Percentiles rank a stretch among this genome's conserved stretches.
These are phyloP conservation scores for Wickerhamiella vanderwaltii DNA, from an alignment of 805 yeast species.

Conservation along the genomic window DNA sequence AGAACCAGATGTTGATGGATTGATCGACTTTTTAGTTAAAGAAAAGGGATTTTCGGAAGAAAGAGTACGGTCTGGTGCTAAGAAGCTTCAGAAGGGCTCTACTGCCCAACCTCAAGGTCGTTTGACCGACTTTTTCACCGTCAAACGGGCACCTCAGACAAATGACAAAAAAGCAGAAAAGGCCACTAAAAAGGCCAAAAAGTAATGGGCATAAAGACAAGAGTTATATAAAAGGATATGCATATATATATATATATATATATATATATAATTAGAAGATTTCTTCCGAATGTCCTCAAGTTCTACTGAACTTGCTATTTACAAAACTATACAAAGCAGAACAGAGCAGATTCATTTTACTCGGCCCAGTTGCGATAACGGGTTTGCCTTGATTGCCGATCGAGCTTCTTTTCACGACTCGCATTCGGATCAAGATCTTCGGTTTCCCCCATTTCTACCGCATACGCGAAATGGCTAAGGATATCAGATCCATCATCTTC, in stretches of 20 bases:
- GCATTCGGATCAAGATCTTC: background rate
- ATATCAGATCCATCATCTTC: conserved; percentile 8
- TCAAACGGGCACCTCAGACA: conserved; percentile 20
- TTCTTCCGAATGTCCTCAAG: too few relatives aligned
- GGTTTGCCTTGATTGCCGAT: conserved; percentile 13
- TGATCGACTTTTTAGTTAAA: conserved; percentile 68
- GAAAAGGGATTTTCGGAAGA: conserved; percentile 91
- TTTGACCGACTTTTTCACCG: conserved; percentile 81
- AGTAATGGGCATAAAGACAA: too few relatives aligned
- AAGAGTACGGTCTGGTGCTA: conserved; percentile 77
- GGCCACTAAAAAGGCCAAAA: conserved; percentile 9
- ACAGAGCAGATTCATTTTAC: background rate
- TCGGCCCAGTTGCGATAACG: conserved; percentile 6
- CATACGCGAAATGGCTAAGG: too few relatives aligned
- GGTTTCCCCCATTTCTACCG: conserved; percentile 7
- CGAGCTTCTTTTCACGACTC: conserved; percentile 13
- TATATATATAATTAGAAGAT: background rate
- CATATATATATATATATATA: background rate
- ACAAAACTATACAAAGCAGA: too few relatives aligned
- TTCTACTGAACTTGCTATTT: too few relatives aligned
- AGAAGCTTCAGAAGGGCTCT: conserved; percentile 68
- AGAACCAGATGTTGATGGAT: conserved; percentile 77
- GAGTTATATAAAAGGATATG: too few relatives aligned
- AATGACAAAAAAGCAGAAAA: conserved; percentile 4
- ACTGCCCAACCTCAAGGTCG: conserved; percentile 84